phyloP scores from a whole-genome alignment of 306 rosid genomes.

The Prunus dulcis region DNA sequence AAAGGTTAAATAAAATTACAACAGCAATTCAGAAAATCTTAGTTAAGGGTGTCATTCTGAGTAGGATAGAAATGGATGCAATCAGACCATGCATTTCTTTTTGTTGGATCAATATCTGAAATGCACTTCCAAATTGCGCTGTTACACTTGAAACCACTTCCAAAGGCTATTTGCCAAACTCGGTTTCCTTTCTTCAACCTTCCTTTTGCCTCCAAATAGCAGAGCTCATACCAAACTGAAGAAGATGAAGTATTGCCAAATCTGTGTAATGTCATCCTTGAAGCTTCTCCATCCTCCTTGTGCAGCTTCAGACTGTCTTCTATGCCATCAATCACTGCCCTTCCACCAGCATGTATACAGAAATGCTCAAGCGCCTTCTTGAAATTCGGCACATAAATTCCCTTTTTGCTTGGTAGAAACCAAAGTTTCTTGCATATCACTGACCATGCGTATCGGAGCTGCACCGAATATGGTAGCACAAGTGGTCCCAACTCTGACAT shows the following conservation, averaged over 20 bases:
- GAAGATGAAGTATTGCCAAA: slow-evolving; percentile 34
- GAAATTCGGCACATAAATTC: slow-evolving; percentile 49
- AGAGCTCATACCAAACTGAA: slow-evolving; percentile 12
- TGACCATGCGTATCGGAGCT: no score
- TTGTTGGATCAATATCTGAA: slow-evolving; percentile 45
- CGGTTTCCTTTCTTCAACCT: not conserved
- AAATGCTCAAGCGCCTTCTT: slow-evolving; percentile 62
- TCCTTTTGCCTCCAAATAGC: slow-evolving; percentile 1
- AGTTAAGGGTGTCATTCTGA: no score
- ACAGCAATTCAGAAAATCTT: no score
- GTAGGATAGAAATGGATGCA: slow-evolving; percentile 34
- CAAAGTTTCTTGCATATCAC: no score
- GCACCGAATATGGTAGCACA: not conserved
- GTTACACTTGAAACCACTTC: slow-evolving; percentile 40
- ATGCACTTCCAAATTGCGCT: slow-evolving; percentile 70
- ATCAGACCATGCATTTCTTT: slow-evolving; percentile 61
- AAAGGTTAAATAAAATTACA: no score
- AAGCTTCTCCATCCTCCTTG: slow-evolving; percentile 64
- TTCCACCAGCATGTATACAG: slow-evolving; percentile 82
- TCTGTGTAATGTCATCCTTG: slow-evolving; percentile 54
- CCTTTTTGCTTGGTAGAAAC: not conserved
- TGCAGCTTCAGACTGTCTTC: slow-evolving; percentile 48
- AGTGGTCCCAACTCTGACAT: no score
- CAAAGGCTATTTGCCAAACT: slow-evolving; percentile 52
- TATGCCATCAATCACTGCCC: slow-evolving; percentile 54